Conservation (phyloP, 352 stramenopile genomes). For the Peronospora destructor region DNA sequence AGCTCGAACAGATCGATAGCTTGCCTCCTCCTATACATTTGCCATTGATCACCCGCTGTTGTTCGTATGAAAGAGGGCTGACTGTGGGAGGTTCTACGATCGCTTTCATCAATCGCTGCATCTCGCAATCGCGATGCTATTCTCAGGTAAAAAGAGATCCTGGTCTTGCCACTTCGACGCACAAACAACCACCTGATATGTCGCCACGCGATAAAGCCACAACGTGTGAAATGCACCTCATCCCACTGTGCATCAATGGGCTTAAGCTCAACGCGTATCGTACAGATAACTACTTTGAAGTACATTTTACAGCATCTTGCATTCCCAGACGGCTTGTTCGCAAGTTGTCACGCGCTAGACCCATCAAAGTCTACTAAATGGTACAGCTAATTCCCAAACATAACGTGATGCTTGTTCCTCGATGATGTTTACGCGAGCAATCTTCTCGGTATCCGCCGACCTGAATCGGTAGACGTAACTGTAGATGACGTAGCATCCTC, state of each 20-base stretch:
- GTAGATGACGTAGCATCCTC: conserved; percentile 11
- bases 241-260: background rate
- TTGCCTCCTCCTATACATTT: background rate
- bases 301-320: conserved; percentile 16
- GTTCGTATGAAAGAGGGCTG: background rate
- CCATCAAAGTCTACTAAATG: background rate
- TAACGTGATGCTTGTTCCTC: background rate
- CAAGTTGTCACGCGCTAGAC: background rate
- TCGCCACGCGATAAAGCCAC: background rate
- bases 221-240: background rate
- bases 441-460: background rate
- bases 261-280: conserved; percentile 17
- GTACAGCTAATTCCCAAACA: background rate
- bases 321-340: background rate
- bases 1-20: background rate
- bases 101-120: background rate
- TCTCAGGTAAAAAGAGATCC: background rate
- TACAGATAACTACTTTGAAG: conserved; percentile 6
- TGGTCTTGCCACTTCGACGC: background rate
- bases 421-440: background rate
- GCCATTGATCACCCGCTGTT: background rate
- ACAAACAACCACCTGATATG: background rate
- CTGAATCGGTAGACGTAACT: conserved; percentile 4
- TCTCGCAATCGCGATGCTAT: background rate
- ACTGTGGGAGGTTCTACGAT: background rate